These are phyloP conservation scores for Beauveria sp. DNA, from an alignment of 2,329 filamentous ascomycete genomes.

Conservation along the genomic window DNA sequence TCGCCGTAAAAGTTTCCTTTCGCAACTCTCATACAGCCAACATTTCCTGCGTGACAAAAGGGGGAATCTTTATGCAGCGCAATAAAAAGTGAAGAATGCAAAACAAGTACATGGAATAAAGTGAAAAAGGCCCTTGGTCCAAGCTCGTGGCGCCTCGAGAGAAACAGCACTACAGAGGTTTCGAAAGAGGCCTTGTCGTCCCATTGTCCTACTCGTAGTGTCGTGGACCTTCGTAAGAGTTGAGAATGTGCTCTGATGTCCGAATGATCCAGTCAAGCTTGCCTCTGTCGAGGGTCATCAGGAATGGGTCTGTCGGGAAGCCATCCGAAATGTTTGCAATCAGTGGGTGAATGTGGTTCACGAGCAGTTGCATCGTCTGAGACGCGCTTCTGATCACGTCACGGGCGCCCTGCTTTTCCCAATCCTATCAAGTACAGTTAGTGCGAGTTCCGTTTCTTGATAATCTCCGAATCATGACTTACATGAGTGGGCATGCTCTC, in stretches of 20 bases:
- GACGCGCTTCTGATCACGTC: slow-evolving; percentile 32
- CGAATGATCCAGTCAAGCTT: slow-evolving; percentile 34
- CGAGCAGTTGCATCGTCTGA: slow-evolving; percentile 32
- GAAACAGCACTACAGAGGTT: too few species aligned
- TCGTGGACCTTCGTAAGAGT: slow-evolving; percentile 21
- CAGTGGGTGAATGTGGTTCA: slow-evolving; percentile 27
- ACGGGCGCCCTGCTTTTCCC: slow-evolving; percentile 28
- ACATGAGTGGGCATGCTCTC: slow-evolving; percentile 42
- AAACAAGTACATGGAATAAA: background rate
- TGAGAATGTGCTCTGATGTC: slow-evolving; percentile 29
- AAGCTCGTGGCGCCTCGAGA: background rate
- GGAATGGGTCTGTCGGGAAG: slow-evolving; percentile 33
- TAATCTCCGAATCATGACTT: slow-evolving; percentile 24
- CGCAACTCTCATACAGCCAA: background rate
- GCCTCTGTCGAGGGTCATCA: slow-evolving; percentile 28
- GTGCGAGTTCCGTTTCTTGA: background rate
- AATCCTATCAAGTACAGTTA: slow-evolving; percentile 22
- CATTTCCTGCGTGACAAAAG: slow-evolving; percentile 5
- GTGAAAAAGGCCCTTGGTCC: too few species aligned
- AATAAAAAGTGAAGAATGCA: background rate
- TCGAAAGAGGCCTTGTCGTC: too few species aligned
- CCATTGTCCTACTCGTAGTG: slow-evolving; percentile 21
- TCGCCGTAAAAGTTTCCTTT: background rate
- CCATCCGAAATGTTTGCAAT: slow-evolving; percentile 27
- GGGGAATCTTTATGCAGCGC: slow-evolving; percentile 9